Conservation (phyloP, 2,329 filamentous ascomycete species). For the Cladosporium velox region DNA sequence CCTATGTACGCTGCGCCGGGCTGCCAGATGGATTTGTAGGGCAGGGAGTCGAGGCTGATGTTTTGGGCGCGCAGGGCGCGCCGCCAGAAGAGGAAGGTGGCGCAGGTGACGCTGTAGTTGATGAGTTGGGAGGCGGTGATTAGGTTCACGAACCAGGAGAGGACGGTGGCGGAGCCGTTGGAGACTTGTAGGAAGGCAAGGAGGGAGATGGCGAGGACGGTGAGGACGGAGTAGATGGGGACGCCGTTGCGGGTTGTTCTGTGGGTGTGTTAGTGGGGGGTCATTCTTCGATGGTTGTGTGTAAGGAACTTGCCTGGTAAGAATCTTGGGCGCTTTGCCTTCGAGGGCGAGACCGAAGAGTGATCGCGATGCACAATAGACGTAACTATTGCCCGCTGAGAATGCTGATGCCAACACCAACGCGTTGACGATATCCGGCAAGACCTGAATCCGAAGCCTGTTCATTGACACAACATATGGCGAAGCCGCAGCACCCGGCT, state of each 20-base stretch:
- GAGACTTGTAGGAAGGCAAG: constrained; percentile 73
- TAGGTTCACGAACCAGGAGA: constrained; percentile 70
- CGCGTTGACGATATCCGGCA: constrained; percentile 73
- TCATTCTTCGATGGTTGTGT: background rate
- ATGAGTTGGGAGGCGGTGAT: constrained; percentile 73
- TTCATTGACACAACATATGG: constrained; percentile 70
- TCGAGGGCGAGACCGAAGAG: constrained; percentile 68
- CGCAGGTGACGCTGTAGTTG: constrained; percentile 68
- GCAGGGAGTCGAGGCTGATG: constrained; percentile 63
- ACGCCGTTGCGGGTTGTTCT: constrained; percentile 67
- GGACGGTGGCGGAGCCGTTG: constrained; percentile 64
- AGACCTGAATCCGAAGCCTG: constrained; percentile 60
- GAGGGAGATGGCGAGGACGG: constrained; percentile 67
- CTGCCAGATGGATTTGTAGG: constrained; percentile 67
- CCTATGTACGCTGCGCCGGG: constrained; percentile 71
- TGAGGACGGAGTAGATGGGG: constrained; percentile 69
- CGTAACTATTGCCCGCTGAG: constrained; percentile 67
- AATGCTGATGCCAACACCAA: constrained; percentile 67
- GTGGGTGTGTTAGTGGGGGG: constrained; percentile 38
- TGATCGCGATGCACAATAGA: constrained; percentile 67
- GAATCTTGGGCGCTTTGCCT: constrained; percentile 48
- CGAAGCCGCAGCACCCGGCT: constrained; percentile 65
- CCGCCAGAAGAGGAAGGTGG: constrained; percentile 71
- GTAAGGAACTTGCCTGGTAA: constrained; percentile 10
- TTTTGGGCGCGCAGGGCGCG: constrained; percentile 69